Conservation (phyloP, 2,329 filamentous ascomycete species). For the Fusarium duplospermum region DNA sequence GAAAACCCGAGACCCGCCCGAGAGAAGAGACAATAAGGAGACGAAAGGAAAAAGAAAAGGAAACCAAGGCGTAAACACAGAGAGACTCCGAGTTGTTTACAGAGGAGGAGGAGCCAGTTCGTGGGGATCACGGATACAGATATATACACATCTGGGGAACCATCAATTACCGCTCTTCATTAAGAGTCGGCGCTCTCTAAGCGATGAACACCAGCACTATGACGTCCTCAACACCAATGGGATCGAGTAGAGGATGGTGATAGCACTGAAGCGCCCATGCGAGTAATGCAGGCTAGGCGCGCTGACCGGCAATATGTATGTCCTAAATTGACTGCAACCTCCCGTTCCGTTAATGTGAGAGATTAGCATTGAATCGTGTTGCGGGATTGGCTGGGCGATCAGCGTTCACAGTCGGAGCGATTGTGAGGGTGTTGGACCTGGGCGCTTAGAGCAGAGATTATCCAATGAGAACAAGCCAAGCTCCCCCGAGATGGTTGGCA, state of each 20-base stretch:
- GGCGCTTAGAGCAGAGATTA: constrained; percentile 34
- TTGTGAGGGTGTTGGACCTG: constrained; percentile 19
- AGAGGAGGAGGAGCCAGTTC: not conserved
- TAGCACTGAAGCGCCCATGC: constrained; percentile 40
- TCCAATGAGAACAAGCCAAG: constrained; percentile 34
- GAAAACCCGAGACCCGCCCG: constrained; percentile 23
- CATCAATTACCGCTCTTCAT: constrained; percentile 26
- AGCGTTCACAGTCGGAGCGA: constrained; percentile 4
- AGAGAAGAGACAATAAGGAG: constrained; percentile 6
- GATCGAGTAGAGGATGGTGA: constrained; percentile 20
- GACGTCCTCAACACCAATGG: constrained; percentile 32
- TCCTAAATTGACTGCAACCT: constrained; percentile 26
- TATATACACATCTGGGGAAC: constrained; percentile 36
- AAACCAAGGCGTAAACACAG: constrained; percentile 2
- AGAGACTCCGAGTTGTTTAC: constrained; percentile 1
- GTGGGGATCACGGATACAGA: constrained; percentile 17
- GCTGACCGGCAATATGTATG: constrained; percentile 8
- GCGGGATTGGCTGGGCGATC: constrained; percentile 33
- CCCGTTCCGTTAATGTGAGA: constrained; percentile 22
- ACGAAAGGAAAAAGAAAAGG: constrained; percentile 1
- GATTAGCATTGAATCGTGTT: constrained; percentile 18
- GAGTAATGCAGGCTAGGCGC: constrained; percentile 43
- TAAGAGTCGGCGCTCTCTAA: constrained; percentile 19
- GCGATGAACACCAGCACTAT: constrained; percentile 23
- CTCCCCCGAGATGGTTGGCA: constrained; percentile 23